Conservation (phyloP, 2,329 filamentous ascomycete species). For the Epichloe bromicola region DNA sequence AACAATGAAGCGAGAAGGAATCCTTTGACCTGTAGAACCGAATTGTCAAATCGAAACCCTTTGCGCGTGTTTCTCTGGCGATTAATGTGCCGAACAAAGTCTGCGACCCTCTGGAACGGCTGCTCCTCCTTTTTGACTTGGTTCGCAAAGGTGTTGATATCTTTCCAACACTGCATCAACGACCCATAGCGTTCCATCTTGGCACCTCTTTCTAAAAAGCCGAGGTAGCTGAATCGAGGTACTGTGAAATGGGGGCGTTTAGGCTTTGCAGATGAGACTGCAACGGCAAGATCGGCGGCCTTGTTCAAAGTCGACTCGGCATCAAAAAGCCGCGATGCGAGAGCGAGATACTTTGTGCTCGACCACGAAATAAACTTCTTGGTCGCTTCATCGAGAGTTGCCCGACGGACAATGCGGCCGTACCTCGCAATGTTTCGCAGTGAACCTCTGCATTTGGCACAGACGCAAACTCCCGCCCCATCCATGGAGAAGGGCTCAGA, state of each 20-base stretch:
- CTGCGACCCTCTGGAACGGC: constrained; percentile 32
- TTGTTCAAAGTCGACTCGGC: constrained; percentile 6
- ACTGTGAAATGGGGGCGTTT: neutral
- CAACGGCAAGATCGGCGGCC: neutral
- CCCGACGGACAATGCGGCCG: constrained; percentile 45
- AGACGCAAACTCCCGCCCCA: constrained; percentile 34
- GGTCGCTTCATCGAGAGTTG: constrained; percentile 47
- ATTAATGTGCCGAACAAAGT: constrained; percentile 29
- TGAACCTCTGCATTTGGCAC: constrained; percentile 46
- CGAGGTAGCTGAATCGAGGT: neutral
- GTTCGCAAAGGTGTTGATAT: constrained; percentile 4
- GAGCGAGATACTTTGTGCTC: constrained; percentile 15
- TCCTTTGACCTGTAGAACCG: constrained; percentile 22
- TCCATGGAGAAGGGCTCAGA: constrained; percentile 33
- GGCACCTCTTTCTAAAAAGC: neutral
- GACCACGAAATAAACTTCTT: constrained; percentile 51
- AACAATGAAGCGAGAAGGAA: constrained; percentile 30
- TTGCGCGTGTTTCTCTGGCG: constrained; percentile 12
- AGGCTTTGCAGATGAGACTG: neutral
- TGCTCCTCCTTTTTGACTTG: constrained; percentile 32
- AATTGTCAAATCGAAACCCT: constrained; percentile 23
- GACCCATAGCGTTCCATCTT: neutral
- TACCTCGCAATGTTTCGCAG: constrained; percentile 47
- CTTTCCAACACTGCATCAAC: constrained; percentile 5
- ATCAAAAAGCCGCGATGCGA: constrained; percentile 5